Base-by-base conservation (phyloP, 2,329 filamentous ascomycete species). In the Graphiopsis chlorocephala region DNA sequence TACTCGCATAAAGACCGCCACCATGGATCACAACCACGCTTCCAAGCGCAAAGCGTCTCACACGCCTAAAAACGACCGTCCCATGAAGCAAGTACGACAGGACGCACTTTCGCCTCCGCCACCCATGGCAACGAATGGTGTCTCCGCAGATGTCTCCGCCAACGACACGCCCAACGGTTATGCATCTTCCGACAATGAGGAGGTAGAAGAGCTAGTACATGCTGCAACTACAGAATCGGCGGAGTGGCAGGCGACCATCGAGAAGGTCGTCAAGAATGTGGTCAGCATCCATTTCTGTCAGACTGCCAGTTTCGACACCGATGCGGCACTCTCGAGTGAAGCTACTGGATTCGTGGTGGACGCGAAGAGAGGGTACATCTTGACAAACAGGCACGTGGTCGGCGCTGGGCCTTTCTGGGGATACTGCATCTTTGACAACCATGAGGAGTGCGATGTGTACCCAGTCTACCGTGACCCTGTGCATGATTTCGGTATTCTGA, bases 221-320 rank as follows among this genome's bases (percentile, higher is more conserved):
- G 80, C 80, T 17, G 79, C 82, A 57, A 79, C 84, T 26, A 70
- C 77, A 56, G 90, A 92, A 71, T 91, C 89, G 2, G 88, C 88
- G 26, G 93, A 96, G 80, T 99, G 95, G 95, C 94, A 98, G 79
- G 90, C 89, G 59, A 97, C 93, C 0, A 96, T 98, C 66, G 93
- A 97, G 78, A 90, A 88, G 67, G 95, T 99, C 3, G 93, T 99
- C 62, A 89, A 90, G 76, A 97, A 93, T 71, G 95, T 98, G 20
- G 95, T 99, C 58, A 97, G 94, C n/a, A 98, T 99, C 73, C 91
- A 96, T 70, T 99, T 99, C 81, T 98, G 94, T 77, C 93, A 97
- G 83, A 97, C 95, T 0, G 96, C 92, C 77, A 93, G 94, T 26
- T 99, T 99, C 77, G 95, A 99, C 77, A 98, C 95, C n/a, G 95